Evolutionary conservation across 768 basidiomycete genomes (phyloP), one percentile per base, ranked within the genome.

Genomic region (Boletus reticuloceps): DNA sequence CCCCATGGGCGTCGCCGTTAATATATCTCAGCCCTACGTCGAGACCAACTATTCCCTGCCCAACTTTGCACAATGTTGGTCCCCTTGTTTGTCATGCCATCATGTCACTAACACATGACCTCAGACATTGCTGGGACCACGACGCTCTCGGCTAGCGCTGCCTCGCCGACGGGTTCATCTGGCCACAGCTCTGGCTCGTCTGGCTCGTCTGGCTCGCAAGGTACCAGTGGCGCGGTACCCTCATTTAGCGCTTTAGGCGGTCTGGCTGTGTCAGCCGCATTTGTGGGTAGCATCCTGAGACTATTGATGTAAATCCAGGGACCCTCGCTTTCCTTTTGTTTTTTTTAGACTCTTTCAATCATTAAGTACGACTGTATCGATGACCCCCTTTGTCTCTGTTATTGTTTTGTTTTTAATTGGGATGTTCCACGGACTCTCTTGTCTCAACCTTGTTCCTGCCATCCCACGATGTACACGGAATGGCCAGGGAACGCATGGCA

Each of bases 1-100:
- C 11, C 84, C 84, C 17, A 67, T 85, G 41, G 78, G 74, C 13
- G 78, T 82, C 6, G 78, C 79, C 1, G 50, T 75, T 12, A 85
- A 85, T 63, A 71, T 72, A 42, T 77, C 79, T 1, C 74, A 77
- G 3, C 82, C 81, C 9, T 85, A 85, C 56, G 70, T 75, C 11
- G 84, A 84, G 64, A 64, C 69, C 10, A 75, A 74, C 56, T 74
- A 74, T 47, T 62, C 74, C 0, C 58, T 75, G 52, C 79, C 77
- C 12, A 51, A 32, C 5, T 84, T 83, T 60, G 64, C 70, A 2
- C 71, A 81, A 61, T 82, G 83, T 83, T 31, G 1, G 64, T 59
- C 22, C 17, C 11, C 16, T 32, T 17, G 13, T 5, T 38, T 3
- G n/a, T 8, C 2, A 2, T 32, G 4, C 8, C 2, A 36, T 49